Conservation (phyloP, 306 rosid genomes). For the Lotus japonicus region DNA sequence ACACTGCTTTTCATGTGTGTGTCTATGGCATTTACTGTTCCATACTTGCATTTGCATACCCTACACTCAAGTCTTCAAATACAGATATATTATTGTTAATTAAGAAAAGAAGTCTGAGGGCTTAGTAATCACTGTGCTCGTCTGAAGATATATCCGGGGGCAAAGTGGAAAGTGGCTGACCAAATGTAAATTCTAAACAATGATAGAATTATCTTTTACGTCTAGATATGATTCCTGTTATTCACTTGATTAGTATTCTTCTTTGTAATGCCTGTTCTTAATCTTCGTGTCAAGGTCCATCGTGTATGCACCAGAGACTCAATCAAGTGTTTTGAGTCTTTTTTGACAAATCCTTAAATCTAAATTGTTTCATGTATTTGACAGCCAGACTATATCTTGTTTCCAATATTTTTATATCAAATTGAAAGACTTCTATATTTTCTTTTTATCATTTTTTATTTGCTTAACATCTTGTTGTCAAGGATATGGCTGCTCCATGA, state of each 20-base stretch:
- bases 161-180: not conserved
- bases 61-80: not conserved
- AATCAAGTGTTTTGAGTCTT: not conserved
- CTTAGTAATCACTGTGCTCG: not conserved
- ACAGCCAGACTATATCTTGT: no score
- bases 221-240: not conserved
- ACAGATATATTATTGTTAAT: not conserved
- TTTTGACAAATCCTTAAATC: not conserved
- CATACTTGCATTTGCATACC: constrained; percentile 3
- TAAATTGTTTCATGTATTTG: not conserved
- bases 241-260: not conserved
- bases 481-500: no score
- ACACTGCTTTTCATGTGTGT: not conserved
- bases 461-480: no score
- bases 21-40: not conserved
- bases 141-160: not conserved
- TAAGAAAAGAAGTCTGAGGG: not conserved
- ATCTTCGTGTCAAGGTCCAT: not conserved
- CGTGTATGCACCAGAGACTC: not conserved
- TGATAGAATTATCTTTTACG: not conserved
- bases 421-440: no score
- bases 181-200: not conserved
- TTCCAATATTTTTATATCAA: no score
- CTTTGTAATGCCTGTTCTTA: not conserved
- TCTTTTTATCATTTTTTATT: no score